These are phyloP conservation scores for Pichia phayaonensis DNA, from an alignment of 805 yeast genomes.

Conservation along the genomic window DNA sequence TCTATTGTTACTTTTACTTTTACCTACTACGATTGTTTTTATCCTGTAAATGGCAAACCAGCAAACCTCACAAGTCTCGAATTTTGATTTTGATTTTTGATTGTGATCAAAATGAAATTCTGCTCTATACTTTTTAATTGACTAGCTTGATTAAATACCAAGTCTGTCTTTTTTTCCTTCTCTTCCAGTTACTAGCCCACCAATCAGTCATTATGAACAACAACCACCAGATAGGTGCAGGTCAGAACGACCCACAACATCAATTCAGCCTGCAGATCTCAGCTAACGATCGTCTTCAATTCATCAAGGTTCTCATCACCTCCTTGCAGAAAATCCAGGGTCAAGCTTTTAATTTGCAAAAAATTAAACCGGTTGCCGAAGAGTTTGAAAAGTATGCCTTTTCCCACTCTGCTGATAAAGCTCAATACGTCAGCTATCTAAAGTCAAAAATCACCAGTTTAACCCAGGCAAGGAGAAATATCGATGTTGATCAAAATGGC, in stretches of 20 bases:
- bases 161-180: not conserved
- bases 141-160: no score
- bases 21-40: no score
- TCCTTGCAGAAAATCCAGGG: slow-evolving; percentile 30
- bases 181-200: not conserved
- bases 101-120: not conserved
- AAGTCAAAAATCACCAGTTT: slow-evolving; percentile 31
- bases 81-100: not conserved
- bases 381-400: slow-evolving; percentile 65
- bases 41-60: not conserved
- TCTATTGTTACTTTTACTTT: no score
- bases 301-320: slow-evolving; percentile 25
- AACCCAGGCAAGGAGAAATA: slow-evolving; percentile 28
- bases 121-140: no score
- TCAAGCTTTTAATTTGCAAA: slow-evolving; percentile 25
- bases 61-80: not conserved
- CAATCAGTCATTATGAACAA: slow-evolving; percentile 4
- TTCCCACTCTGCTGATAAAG: slow-evolving; percentile 47
- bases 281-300: slow-evolving; percentile 26
- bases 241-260: slow-evolving; percentile 7
- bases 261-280: slow-evolving; percentile 17
- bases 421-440: slow-evolving; percentile 48
- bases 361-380: slow-evolving; percentile 50
- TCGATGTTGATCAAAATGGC: slow-evolving; percentile 13
- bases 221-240: not conserved